Conservation (phyloP, 768 basidiomycete species). For the Phlegmacium glaucopus region DNA sequence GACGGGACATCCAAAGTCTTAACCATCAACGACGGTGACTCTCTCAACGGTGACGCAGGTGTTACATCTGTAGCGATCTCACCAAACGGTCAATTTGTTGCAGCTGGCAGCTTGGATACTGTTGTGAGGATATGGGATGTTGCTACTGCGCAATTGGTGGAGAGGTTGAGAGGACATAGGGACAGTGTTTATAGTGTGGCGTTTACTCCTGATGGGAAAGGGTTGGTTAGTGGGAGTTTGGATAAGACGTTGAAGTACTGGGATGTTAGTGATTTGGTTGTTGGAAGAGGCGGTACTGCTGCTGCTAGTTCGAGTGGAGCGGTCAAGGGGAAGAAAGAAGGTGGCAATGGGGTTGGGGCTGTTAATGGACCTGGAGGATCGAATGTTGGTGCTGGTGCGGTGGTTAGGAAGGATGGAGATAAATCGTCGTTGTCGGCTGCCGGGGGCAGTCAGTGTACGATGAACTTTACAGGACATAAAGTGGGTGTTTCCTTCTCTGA, state of each 20-base stretch:
- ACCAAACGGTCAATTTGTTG: slow-evolving; percentile 65
- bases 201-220: slow-evolving; percentile 90
- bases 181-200: slow-evolving; percentile 88
- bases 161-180: slow-evolving; percentile 71
- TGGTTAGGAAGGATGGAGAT: slow-evolving; percentile 50
- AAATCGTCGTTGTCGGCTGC: slow-evolving; percentile 9
- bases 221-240: slow-evolving; percentile 87
- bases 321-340: slow-evolving; percentile 45
- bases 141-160: slow-evolving; percentile 58
- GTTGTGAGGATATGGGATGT: slow-evolving; percentile 84
- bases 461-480: slow-evolving; percentile 92
- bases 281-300: slow-evolving; percentile 21
- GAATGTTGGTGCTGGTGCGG: slow-evolving; percentile 6
- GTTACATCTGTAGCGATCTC: slow-evolving; percentile 80
- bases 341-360: slow-evolving; percentile 22
- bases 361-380: slow-evolving; percentile 8
- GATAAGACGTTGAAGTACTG: slow-evolving; percentile 88
- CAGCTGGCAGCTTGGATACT: slow-evolving; percentile 70
- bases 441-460: slow-evolving; percentile 49
- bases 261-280: slow-evolving; percentile 75
- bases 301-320: neutral
- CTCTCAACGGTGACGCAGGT: slow-evolving; percentile 47
- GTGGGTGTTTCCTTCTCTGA: slow-evolving; percentile 37
- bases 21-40: slow-evolving; percentile 52
- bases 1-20: slow-evolving; percentile 38